phyloP scores from a whole-genome alignment of 2,329 filamentous ascomycete genomes.

The Penicillium janthinellum region DNA sequence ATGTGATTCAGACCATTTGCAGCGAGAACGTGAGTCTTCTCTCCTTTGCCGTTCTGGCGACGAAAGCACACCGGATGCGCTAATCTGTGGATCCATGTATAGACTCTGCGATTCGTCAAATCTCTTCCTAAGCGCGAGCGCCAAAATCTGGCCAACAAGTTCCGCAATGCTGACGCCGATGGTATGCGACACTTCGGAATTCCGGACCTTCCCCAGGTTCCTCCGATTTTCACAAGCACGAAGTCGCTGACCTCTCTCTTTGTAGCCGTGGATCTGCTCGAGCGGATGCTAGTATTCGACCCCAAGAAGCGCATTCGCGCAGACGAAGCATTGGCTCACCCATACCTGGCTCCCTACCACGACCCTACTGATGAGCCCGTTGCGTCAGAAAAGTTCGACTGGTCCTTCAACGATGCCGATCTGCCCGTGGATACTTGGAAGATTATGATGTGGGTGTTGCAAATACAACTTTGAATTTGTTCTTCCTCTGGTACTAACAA shows the following conservation, averaged over 20 bases:
- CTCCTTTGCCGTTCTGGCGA: background rate
- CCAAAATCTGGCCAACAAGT: constrained; percentile 82
- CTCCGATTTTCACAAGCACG: background rate
- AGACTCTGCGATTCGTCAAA: constrained; percentile 97
- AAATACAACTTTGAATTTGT: background rate
- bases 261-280: constrained; percentile 85
- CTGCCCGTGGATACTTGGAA: constrained; percentile 99
- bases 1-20: constrained; percentile 98
- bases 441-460: constrained; percentile 88
- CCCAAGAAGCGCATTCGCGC: constrained; percentile 94
- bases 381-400: constrained; percentile 97
- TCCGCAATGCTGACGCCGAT: constrained; percentile 87
- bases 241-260: constrained; percentile 9
- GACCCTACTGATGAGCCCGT: constrained; percentile 95
- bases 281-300: constrained; percentile 97
- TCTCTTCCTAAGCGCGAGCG: constrained; percentile 93
- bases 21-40: constrained; percentile 80
- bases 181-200: constrained; percentile 57
- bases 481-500: background rate
- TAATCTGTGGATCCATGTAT: constrained; percentile 24
- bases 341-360: constrained; percentile 95
- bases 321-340: constrained; percentile 80
- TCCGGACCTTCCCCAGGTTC: background rate
- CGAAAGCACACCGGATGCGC: constrained; percentile 13
- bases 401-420: constrained; percentile 99